Base-by-base conservation (phyloP, 2,329 filamentous ascomycete genomes). In the Fusarium veterinarium region DNA sequence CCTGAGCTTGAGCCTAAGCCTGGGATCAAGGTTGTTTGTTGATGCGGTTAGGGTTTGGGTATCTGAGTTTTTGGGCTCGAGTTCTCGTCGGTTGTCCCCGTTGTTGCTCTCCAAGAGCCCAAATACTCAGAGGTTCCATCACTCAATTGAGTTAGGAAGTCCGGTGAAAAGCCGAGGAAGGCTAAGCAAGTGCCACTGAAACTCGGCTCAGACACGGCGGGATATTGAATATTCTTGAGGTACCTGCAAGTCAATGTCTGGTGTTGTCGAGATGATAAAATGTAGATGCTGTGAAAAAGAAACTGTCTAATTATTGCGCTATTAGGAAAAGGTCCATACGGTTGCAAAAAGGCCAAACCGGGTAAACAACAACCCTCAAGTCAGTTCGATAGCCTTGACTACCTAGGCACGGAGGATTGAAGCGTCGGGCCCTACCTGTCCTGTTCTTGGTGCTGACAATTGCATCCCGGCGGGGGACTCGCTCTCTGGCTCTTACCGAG, bases 61-160 rank as follows among this genome's bases (percentile, higher is more conserved):
- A 66, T 72, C 68, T 63, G 58, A 53, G 53, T 67, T 72, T 75
- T 69, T 48, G 65, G 65, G 61, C 69, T 64, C 59, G 46, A 66
- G 45, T 59, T 57, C 41, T 45, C 46, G 57, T 72, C 63, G 59
- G 67, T 40, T 55, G 63, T 52, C 71, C 59, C 71, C 67, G 71
- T 60, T 56, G 42, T 60, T 57, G 60, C 49, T 63, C 56, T 56
- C 33, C 51, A 49, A 28, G 35, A 53, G 49, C n/a, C 49, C 33
- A 73, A 23, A 52, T 31, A 58, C 46, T 58, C 19, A 23, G 38
- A 60, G 52, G 33, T 53, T 62, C 69, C 42, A 33, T 69, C 64
- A 64, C 66, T 69, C 35, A 41, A 46, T 67, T 46, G 61, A 61
- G 48, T 61, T 58, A 71, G 41, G 58, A 41, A 58, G 71, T 59